Conservation (phyloP, 1,284 basidiomycete species). For the Microbotryum intermedium region DNA sequence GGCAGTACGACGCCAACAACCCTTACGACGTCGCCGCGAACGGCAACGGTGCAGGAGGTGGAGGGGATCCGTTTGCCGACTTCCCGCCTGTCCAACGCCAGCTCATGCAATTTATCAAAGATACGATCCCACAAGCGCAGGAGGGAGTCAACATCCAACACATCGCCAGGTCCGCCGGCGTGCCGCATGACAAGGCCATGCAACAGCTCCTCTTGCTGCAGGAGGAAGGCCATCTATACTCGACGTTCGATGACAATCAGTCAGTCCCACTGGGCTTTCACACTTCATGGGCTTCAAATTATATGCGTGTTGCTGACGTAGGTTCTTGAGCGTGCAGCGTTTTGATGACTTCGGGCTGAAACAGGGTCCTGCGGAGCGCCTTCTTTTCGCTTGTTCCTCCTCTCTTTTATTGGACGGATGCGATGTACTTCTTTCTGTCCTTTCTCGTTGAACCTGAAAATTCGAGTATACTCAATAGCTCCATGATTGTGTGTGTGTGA, state of each 20-base stretch:
- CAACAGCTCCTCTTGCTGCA: conserved; percentile 59
- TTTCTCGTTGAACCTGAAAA: too few species aligned
- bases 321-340: too few species aligned
- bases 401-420: too few species aligned
- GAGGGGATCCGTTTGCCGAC: conserved; percentile 45
- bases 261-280: conserved; percentile 7
- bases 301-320: too few species aligned
- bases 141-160: conserved; percentile 30
- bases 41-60: conserved; percentile 1
- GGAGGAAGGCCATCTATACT: conserved; percentile 59
- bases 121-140: conserved; percentile 1
- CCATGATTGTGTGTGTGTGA: too few species aligned
- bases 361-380: too few species aligned
- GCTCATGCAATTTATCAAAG: conserved; percentile 46
- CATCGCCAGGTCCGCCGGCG: conserved; percentile 32
- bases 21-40: conserved; percentile 10
- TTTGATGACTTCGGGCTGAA: too few species aligned
- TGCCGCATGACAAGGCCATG: conserved; percentile 46
- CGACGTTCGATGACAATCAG: conserved; percentile 42
- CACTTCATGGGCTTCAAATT: too few species aligned
- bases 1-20: conserved; percentile 1
- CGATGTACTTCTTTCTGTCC: too few species aligned
- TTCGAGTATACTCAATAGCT: too few species aligned
- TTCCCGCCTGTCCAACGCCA: conserved; percentile 55
- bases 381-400: too few species aligned